Base-by-base conservation (phyloP, 495 filamentous ascomycete genomes). In the Neurospora sp. region DNA sequence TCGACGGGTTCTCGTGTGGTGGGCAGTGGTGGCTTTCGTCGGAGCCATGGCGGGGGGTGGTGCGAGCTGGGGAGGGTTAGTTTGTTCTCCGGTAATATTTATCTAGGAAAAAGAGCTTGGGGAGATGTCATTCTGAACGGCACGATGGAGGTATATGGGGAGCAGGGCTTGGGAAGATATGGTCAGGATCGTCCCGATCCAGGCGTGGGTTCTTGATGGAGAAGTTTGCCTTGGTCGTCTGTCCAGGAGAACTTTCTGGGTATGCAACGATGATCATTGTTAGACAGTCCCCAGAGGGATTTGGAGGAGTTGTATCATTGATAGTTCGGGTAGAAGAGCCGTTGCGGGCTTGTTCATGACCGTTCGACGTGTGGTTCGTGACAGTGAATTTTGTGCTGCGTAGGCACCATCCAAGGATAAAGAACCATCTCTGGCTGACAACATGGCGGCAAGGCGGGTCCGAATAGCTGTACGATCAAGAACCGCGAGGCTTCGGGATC, bases 1-100 rank as follows among this genome's bases (percentile, higher is more conserved):
- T 74, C 5, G 83, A 79, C 9, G 79, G 81, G 45, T 71, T 71
- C 76, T 84, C 80, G 13, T 78, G 39, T 1, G 21, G 36, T 15
- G 45, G 79, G 77, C 38, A 76, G 77, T 38, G 73, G 74, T 42
- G 72, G 70, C 1, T 34, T 34, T 66, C 54, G 28, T 66, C 54
- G 54, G 54, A 66, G 1, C 9, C 9, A 19, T 66, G 54, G 54
- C 28, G 28, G 15, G 28, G 6, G 28, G 15, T 17, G 45, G 66
- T 15, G 73, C 37, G 10, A 39, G 59, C 28, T 59, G 62, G 6
- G 7, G 19, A 17, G 66, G 17, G 11, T 73, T 69, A 17, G 69
- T 38, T 21, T 21, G 19, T 40, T 17, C 19, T 36, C 39, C 36
- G 66, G 54, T 74, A 45, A 6, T 21, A 45, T 21, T 21, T 34